Base-by-base conservation (phyloP, 2,329 filamentous ascomycete species). In the Hypomyces perniciosus region DNA sequence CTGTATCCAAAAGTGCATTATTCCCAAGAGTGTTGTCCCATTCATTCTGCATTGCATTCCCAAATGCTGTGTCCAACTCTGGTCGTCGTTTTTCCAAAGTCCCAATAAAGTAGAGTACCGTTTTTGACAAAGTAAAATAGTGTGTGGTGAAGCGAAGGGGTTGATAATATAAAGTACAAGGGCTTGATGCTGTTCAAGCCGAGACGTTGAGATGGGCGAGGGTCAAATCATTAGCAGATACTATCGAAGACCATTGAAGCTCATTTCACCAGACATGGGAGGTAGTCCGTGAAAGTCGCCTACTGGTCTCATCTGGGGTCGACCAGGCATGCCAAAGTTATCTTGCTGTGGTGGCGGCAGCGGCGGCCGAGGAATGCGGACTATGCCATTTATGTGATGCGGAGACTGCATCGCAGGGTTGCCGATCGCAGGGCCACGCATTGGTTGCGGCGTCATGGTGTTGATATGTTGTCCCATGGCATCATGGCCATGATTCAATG, bases 251-350 rank as follows among this genome's bases (percentile, higher is more conserved):
- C 54, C 41, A 46, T 54, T 53, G 50, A 64, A 68, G 46, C 64
- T 62, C 10, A 62, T 57, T 7, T 65, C 63, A 30, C 51, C 56
- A 6, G 56, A 48, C 56, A 69, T 66, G 13, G 62, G 20, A 27
- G 57, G 60, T 47, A 69, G 61, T 8, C 57, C 69, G 28, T 79
- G 76, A 46, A 78, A 80, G 45, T 78, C 75, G 3, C 69, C 58
- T 2, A 61, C 56, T 12, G 57, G 54, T 9, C 57, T 55, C 57
- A 64, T 56, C 10, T 64, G 60, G 2, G 60, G 52, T 29, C 63
- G 66, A 3, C 56, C 48, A 26, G 59, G 59, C 45, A 71, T 59
- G 12, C 65, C 64, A 44, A 68, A 70, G 49, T 58, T 65, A 26
- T 55, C 58, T 46, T 69, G 67, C 10, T 65, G 60, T 34, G 63